Evolutionary conservation across 345 rosid genomes (phyloP).

Genomic region (Moricandia arvensis): DNA sequence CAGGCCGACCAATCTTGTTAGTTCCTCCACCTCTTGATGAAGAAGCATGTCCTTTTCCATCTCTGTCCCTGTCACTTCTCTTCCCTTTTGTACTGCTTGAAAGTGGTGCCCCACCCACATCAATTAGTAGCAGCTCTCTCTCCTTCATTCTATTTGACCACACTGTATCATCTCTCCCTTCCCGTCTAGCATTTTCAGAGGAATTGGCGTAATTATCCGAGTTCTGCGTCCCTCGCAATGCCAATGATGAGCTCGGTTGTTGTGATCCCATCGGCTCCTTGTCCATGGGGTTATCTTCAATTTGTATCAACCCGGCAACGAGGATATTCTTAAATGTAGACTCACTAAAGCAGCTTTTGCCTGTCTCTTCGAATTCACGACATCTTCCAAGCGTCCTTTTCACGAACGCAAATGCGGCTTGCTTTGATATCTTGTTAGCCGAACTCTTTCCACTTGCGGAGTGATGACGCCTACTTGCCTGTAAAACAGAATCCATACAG

Average conservation of each 20-base stretch:
- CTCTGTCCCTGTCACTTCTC: constrained; percentile 97
- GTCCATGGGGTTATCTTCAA: constrained; percentile 40
- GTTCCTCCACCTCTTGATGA: constrained; percentile 68
- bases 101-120: constrained; percentile 76
- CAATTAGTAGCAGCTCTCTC: constrained; percentile 82
- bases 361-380: constrained; percentile 73
- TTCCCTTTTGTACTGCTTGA: constrained; percentile 84
- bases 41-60: constrained; percentile 79
- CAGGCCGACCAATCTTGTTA: constrained; percentile 75
- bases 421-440: constrained; percentile 75
- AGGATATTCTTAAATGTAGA: constrained; percentile 65
- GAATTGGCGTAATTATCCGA: constrained; percentile 50
- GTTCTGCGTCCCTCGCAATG: constrained; percentile 47
- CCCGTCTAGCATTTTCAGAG: constrained; percentile 49
- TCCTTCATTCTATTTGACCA: constrained; percentile 82
- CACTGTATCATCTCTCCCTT: constrained; percentile 54
- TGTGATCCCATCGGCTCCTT: constrained; percentile 62
- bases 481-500: constrained; percentile 17
- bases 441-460: constrained; percentile 73
- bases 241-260: constrained; percentile 48
- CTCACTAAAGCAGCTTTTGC: constrained; percentile 84
- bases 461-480: constrained; percentile 70
- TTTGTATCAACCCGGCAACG: constrained; percentile 44
- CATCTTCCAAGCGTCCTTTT: constrained; percentile 69
- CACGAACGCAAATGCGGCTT: constrained; percentile 76